Conservation (phyloP, 768 basidiomycete species). For the Phaeolepiota aurea region DNA sequence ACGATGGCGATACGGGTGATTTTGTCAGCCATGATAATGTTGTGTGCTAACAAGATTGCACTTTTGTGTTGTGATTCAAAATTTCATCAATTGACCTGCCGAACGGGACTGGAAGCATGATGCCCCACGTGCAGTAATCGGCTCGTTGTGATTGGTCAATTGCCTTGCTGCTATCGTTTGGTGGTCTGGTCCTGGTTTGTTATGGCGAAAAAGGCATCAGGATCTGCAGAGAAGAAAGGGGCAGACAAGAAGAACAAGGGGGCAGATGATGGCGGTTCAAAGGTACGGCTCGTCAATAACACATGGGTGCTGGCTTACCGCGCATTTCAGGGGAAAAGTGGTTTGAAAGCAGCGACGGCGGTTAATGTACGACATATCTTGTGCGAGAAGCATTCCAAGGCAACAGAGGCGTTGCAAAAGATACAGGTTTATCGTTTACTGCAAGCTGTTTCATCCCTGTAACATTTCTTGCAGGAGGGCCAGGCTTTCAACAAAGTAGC, state of each 20-base stretch:
- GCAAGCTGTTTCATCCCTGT: not conserved
- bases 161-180: no score
- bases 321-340: slow-evolving; percentile 40
- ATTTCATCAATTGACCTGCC: no score
- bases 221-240: slow-evolving; percentile 22
- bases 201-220: slow-evolving; percentile 30
- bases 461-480: slow-evolving; percentile 43
- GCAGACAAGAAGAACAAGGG: slow-evolving; percentile 37
- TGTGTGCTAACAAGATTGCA: slow-evolving; percentile 10
- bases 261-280: slow-evolving; percentile 28
- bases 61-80: no score
- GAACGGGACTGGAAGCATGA: no score
- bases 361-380: slow-evolving; percentile 83
- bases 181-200: no score
- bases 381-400: slow-evolving; percentile 82
- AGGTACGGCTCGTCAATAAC: slow-evolving; percentile 16
- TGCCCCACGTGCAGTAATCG: no score
- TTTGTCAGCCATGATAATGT: slow-evolving; percentile 71
- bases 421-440: slow-evolving; percentile 49
- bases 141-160: no score
- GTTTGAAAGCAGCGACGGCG: slow-evolving; percentile 70
- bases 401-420: slow-evolving; percentile 69
- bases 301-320: not conserved
- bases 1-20: slow-evolving; percentile 98
- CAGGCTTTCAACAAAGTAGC: slow-evolving; percentile 84